Conservation (phyloP, 768 basidiomycete genomes). For the Cystofilobasidium macerans region DNA sequence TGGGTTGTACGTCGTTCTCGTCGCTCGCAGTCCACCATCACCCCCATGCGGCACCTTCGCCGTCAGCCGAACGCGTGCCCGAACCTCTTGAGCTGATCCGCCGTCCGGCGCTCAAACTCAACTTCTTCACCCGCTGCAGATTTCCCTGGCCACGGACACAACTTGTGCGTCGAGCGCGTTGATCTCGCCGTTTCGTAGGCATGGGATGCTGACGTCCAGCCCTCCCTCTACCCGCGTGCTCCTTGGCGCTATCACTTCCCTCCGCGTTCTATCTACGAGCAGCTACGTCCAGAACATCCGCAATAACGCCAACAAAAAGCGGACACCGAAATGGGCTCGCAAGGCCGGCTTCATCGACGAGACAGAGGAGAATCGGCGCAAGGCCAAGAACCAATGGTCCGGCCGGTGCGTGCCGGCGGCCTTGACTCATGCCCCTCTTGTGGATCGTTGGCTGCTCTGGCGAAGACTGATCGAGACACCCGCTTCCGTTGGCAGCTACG, state of each 20-base stretch:
- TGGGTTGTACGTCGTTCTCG: conserved; percentile 51
- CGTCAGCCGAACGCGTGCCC: too few species aligned
- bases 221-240: background rate
- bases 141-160: conserved; percentile 67
- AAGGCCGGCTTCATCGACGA: conserved; percentile 75
- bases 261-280: conserved; percentile 26
- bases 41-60: background rate
- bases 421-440: background rate
- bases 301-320: conserved; percentile 80
- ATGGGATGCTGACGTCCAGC: background rate
- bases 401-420: conserved; percentile 43
- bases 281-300: conserved; percentile 63
- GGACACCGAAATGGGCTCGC: conserved; percentile 93
- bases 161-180: conserved; percentile 36
- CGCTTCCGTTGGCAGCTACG: conserved; percentile 1
- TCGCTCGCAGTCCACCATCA: background rate
- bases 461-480: background rate
- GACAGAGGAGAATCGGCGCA: conserved; percentile 62
- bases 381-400: conserved; percentile 77
- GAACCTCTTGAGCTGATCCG: background rate
- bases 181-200: background rate
- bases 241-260: background rate
- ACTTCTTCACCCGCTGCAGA: background rate
- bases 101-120: background rate
- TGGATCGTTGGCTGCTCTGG: background rate